phyloP scores from a whole-genome alignment of 1,139 yeast genomes.

The Suhomyces guaymorum region DNA sequence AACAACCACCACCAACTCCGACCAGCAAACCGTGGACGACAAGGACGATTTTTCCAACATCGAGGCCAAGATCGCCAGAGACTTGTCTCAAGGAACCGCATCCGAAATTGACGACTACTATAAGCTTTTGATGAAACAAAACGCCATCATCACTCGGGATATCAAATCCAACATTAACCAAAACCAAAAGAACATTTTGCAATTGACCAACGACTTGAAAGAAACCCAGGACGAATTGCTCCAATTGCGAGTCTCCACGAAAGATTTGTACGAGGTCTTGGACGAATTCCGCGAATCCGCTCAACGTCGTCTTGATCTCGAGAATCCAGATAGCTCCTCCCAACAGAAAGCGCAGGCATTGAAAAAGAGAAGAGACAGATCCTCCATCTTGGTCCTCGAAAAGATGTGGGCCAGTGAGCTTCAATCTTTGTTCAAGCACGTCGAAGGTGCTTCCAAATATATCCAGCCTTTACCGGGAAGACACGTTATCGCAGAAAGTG shows the following conservation, averaged over 20 bases:
- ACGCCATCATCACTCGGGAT: conserved; percentile 57
- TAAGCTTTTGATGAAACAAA: conserved; percentile 54
- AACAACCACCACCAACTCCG: conserved; percentile 17
- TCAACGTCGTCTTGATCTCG: conserved; percentile 53
- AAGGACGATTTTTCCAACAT: conserved; percentile 31
- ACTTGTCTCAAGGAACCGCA: conserved; percentile 67
- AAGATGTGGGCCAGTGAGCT: conserved; percentile 81
- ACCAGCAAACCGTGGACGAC: conserved; percentile 12
- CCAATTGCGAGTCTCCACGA: conserved; percentile 58
- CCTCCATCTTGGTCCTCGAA: conserved; percentile 71
- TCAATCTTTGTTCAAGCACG: conserved; percentile 71
- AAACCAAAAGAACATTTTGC: conserved; percentile 71
- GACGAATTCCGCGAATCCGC: conserved; percentile 73
- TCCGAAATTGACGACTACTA: conserved; percentile 73
- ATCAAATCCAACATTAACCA: conserved; percentile 66
- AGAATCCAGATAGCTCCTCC: conserved; percentile 22
- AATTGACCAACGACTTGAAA: conserved; percentile 64
- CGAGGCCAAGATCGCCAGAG: conserved; percentile 51
- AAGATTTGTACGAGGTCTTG: conserved; percentile 62
- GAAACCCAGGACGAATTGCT: conserved; percentile 66
- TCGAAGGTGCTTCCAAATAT: conserved; percentile 86
- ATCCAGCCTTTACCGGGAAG: conserved; percentile 79
- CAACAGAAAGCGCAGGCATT: conserved; percentile 13
- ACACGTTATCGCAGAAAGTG: conserved; percentile 77
- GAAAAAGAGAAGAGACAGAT: conserved; percentile 51